Evolutionary conservation across 1,284 basidiomycete species (phyloP).

Genomic region (Anthracocystis walkeri): DNA sequence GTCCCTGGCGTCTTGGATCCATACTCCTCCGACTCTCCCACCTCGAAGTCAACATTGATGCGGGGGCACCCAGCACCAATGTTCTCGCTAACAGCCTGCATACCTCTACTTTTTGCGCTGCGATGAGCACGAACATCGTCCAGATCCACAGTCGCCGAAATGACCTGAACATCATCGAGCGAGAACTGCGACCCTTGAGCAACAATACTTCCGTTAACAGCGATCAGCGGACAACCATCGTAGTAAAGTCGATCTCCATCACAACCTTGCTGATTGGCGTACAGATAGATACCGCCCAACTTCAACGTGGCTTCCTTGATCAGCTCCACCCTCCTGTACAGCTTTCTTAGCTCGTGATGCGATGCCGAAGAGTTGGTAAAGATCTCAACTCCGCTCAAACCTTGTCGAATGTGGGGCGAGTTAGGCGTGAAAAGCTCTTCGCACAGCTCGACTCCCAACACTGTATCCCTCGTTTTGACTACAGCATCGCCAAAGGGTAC

Average conservation of each 20-base stretch:
- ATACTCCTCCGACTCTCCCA: conserved; percentile 70
- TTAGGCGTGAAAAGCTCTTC: conserved; percentile 97
- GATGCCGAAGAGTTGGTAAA: conserved; percentile 98
- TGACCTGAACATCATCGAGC: conserved; percentile 92
- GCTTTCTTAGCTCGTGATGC: conserved; percentile 95
- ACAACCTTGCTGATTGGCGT: conserved; percentile 98
- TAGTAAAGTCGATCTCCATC: conserved; percentile 98
- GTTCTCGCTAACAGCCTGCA: conserved; percentile 79
- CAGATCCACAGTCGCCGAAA: conserved; percentile 93
- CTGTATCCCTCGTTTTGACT: conserved; percentile 91
- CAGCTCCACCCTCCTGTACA: conserved; percentile 88
- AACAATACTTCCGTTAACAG: conserved; percentile 89
- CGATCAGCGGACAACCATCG: conserved; percentile 95
- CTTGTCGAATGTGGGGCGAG: conserved; percentile 96
- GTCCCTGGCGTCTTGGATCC: conserved; percentile 42
- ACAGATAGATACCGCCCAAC: conserved; percentile 96
- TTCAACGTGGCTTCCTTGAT: conserved; percentile 97
- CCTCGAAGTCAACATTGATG: conserved; percentile 72
- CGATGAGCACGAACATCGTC: conserved; percentile 92
- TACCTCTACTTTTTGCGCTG: conserved; percentile 79
- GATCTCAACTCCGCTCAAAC: conserved; percentile 96
- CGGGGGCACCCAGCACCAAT: conserved; percentile 74
- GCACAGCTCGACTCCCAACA: conserved; percentile 94
- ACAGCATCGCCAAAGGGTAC: conserved; percentile 97
- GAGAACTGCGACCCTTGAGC: conserved; percentile 98